Base-by-base conservation (phyloP, 1,284 basidiomycete genomes). In the Thecaphora thlaspeos region DNA sequence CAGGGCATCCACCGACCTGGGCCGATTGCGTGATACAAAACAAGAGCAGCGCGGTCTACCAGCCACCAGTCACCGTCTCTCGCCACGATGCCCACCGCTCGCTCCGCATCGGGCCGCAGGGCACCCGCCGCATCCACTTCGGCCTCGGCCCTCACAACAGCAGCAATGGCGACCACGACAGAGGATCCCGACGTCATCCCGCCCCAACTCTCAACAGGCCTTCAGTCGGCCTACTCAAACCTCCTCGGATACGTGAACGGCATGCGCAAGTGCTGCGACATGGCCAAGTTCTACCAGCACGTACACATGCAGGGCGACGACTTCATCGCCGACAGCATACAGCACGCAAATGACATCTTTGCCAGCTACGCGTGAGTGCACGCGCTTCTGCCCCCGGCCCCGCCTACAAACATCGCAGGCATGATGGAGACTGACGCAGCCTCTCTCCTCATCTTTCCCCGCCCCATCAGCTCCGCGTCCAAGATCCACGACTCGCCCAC, bases 211-310 rank as follows among this genome's bases (percentile, higher is more conserved):
- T n/a, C n/a, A n/a, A n/a, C n/a, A n/a, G n/a, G n/a, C n/a, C n/a
- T n/a, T n/a, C n/a, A n/a, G n/a, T n/a, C n/a, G n/a, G 39, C 39
- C 19, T n/a, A 47, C 18, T 14, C 14, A 22, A 47, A 57, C 38
- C 61, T 68, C 28, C 61, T 68, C 22, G 36, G 17, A 7, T 55
- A 70, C 41, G 61, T 64, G 49, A 70, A 70, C 57, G 60, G 53
- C 54, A 59, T 68, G 39, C 56, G 68, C 44, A 61, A 52, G 44
- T 61, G 55, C 52, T 62, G 60, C 46, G 57, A 64, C 48, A 60
- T 63, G 55, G 57, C 61, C n/a, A 53, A 54, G 23, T 61, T 70
- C 41, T 40, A 59, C 50, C 50, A 53, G 40, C 54, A 48, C 34
- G 24, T 63, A 10, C 44, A 51, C 21, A 51, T 55, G 26, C 49